Conservation (phyloP, 768 basidiomycete genomes). For the Russula compacta region DNA sequence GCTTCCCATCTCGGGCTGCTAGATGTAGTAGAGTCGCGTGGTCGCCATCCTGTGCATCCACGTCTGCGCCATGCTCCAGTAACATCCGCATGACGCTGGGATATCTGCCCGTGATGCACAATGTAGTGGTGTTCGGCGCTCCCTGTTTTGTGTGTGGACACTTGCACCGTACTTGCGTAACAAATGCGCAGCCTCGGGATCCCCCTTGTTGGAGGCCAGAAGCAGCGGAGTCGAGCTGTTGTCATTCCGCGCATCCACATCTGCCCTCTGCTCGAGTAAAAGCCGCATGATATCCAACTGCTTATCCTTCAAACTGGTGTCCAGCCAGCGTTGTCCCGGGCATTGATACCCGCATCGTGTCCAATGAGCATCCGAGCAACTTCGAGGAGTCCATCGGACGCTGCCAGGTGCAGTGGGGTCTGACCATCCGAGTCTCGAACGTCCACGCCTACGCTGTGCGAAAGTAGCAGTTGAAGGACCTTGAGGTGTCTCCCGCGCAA, state of each 20-base stretch:
- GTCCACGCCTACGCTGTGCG: neutral
- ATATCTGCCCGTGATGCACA: neutral
- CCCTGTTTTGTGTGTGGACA: neutral
- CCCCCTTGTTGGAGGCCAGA: neutral
- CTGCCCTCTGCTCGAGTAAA: neutral
- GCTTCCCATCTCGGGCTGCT: neutral
- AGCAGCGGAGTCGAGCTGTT: neutral
- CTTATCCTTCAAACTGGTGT: neutral
- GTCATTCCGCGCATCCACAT: neutral
- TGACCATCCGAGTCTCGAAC: neutral
- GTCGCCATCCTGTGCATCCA: neutral
- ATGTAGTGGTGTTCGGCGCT: neutral
- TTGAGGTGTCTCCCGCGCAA: neutral
- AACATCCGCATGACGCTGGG: neutral
- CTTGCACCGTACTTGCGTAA: neutral
- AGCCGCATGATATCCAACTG: neutral
- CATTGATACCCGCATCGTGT: neutral
- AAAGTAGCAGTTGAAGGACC: neutral
- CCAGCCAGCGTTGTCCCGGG: neutral
- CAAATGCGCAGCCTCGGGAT: neutral
- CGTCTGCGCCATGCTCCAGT: neutral
- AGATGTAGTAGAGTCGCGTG: neutral
- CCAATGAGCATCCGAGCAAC: neutral
- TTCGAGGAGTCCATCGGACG: neutral
- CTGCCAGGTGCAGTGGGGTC: neutral